Base-by-base conservation (phyloP, 202 grass and related monocot species). In the Panicum virgatum region DNA sequence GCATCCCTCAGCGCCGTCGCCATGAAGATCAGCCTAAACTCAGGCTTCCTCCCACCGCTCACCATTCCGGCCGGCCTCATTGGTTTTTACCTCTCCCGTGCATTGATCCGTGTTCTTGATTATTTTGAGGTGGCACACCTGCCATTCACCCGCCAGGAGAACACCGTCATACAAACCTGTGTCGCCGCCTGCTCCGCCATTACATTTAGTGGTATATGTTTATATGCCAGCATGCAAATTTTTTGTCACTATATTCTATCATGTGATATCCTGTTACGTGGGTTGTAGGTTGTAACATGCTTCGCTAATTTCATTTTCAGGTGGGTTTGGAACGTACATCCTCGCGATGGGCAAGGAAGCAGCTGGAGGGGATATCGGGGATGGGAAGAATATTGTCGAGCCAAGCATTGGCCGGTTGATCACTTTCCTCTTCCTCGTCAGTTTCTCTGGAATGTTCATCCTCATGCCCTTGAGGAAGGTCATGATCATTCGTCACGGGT, bases 401-500 rank as follows among this genome's bases (percentile, higher is more conserved):
- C 86, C 75, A 4, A 66, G 16, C 45, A 10, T 83, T 7, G 75
- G 68, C 5, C 77, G 80, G 10, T 10, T 80, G 7, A 51, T 88
- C 12, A 39, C 66, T 11, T 83, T 83, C 42, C 58, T 83, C 26
- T 73, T 79, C 45, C 66, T 69, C 0, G 59, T 80, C 23, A 83
- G 80, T 39, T 79, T 88, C 7, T 9, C 81, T 3, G 86, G 86
- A 48, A n/a, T 88, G n/a, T 83, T 83, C 40, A 30, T 76, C 5
- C 12, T 79, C 12, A 61, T 88, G 45, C 80, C 86, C 0, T 30
- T 88, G 6, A 48, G 80, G 25, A 88, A 81, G 70, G 43, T 64
- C 39, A 80, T 89, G 76, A 76, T 89, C 60, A 69, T 89, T 36
- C 42, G 43, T 3, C 83, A 89, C 32, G 39, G 15, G 23, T 19